These are phyloP conservation scores for Atkinsonella texensis DNA, from an alignment of 2,329 filamentous ascomycete species.

Conservation along the genomic window DNA sequence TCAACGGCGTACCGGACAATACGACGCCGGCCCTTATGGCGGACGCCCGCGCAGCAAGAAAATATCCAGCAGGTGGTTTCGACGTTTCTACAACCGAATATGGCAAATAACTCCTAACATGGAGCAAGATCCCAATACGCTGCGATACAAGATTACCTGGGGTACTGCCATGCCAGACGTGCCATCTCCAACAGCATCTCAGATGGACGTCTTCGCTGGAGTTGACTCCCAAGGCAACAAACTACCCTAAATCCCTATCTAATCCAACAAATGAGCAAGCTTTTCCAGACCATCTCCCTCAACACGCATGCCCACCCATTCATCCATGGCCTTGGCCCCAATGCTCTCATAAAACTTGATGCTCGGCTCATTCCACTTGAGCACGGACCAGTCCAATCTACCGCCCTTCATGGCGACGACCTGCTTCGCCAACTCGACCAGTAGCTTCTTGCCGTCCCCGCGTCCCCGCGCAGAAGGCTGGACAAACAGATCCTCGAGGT, in stretches of 20 bases:
- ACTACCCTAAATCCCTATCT: background rate
- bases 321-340: constrained; percentile 53
- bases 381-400: constrained; percentile 77
- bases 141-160: constrained; percentile 32
- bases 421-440: constrained; percentile 69
- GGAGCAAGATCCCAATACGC: constrained; percentile 19
- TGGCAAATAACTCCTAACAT: constrained; percentile 35
- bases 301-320: constrained; percentile 67
- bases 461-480: constrained; percentile 54
- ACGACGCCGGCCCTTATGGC: constrained; percentile 26
- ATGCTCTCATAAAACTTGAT: constrained; percentile 73
- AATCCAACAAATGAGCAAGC: constrained; percentile 37
- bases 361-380: constrained; percentile 88
- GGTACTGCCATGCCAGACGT: constrained; percentile 22
- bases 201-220: constrained; percentile 37
- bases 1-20: constrained; percentile 22
- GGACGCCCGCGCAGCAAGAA: constrained; percentile 19
- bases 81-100: constrained; percentile 33
- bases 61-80: constrained; percentile 29
- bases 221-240: constrained; percentile 21
- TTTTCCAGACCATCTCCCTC: constrained; percentile 53
- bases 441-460: constrained; percentile 68
- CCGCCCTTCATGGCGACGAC: constrained; percentile 59
- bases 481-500: constrained; percentile 90
- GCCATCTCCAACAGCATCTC: constrained; percentile 18